Evolutionary conservation across 768 basidiomycete genomes (phyloP).

Genomic region (Rickenella mellea): DNA sequence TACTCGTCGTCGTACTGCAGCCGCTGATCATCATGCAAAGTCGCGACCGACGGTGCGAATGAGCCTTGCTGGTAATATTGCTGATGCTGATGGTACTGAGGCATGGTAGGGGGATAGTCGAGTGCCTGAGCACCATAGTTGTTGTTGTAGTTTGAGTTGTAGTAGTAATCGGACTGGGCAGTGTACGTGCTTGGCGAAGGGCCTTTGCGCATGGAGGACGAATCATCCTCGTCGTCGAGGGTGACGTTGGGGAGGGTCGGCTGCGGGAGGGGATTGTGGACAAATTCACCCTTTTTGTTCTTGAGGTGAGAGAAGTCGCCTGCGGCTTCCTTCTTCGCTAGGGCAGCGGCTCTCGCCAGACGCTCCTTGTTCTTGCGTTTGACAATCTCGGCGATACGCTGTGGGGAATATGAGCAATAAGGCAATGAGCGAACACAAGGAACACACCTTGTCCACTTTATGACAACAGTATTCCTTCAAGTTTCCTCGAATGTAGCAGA

Average conservation of each 20-base stretch:
- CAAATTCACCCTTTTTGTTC: constrained; percentile 83
- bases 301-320: constrained; percentile 88
- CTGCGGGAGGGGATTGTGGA: constrained; percentile 76
- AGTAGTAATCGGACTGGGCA: constrained; percentile 44
- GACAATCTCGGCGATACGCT: constrained; percentile 92
- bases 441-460: constrained; percentile 88
- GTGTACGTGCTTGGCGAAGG: constrained; percentile 39
- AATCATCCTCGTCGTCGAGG: constrained; percentile 64
- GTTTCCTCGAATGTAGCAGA: constrained; percentile 94
- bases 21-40: constrained; percentile 44
- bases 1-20: constrained; percentile 60
- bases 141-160: constrained; percentile 39
- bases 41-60: constrained; percentile 42
- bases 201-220: constrained; percentile 45
- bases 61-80: constrained; percentile 38
- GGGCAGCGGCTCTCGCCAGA: constrained; percentile 64
- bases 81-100: constrained; percentile 59
- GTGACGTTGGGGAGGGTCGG: constrained; percentile 90
- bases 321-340: constrained; percentile 84
- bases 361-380: constrained; percentile 86
- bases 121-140: constrained; percentile 30
- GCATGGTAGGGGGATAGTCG: constrained; percentile 60
- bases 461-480: constrained; percentile 99
- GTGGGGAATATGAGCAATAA: constrained; percentile 3
- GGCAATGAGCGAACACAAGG: constrained; percentile 3